A percentile compares a stretch with the other conserved stretches of the same genome.
These are phyloP conservation scores for Schizochytrium sp. DNA, from an alignment of 108 stramenopile species.

Conservation along the genomic window DNA sequence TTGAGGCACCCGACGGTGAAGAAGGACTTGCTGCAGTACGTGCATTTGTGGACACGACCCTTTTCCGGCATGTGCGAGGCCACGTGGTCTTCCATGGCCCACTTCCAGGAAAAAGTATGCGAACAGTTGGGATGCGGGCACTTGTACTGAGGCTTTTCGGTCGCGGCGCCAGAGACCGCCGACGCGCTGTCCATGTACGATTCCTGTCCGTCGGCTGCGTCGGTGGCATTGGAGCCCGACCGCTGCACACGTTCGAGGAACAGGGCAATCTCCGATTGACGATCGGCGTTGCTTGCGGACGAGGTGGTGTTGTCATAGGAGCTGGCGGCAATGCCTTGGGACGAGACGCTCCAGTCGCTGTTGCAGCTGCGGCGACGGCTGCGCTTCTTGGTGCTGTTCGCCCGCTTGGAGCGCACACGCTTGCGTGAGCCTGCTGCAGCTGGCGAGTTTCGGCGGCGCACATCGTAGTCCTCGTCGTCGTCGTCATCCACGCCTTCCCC, in stretches of 20 bases:
- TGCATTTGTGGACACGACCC: neutral
- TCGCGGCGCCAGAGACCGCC: too few species aligned
- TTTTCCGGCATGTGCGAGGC: neutral
- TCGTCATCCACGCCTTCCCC: neutral
- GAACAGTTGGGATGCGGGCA: neutral
- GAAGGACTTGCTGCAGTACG: neutral
- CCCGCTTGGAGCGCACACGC: neutral
- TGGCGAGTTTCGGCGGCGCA: neutral
- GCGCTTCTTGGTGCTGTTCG: neutral
- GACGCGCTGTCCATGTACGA: too few species aligned
- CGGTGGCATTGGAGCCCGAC: neutral
- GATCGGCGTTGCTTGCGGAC: neutral
- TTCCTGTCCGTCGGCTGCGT: neutral
- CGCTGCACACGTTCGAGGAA: neutral
- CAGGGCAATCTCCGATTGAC: neutral
- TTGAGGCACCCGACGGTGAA: conserved; percentile 11
- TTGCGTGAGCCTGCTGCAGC: neutral
- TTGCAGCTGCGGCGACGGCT: neutral
- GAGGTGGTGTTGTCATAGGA: neutral
- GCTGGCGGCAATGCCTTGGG: neutral
- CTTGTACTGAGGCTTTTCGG: neutral
- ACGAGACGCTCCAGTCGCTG: neutral
- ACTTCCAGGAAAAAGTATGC: neutral
- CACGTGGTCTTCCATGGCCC: neutral
- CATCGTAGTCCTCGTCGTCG: neutral